These are phyloP conservation scores for Beauveria caledonica DNA, from an alignment of 2,329 filamentous ascomycete genomes.

Conservation along the genomic window DNA sequence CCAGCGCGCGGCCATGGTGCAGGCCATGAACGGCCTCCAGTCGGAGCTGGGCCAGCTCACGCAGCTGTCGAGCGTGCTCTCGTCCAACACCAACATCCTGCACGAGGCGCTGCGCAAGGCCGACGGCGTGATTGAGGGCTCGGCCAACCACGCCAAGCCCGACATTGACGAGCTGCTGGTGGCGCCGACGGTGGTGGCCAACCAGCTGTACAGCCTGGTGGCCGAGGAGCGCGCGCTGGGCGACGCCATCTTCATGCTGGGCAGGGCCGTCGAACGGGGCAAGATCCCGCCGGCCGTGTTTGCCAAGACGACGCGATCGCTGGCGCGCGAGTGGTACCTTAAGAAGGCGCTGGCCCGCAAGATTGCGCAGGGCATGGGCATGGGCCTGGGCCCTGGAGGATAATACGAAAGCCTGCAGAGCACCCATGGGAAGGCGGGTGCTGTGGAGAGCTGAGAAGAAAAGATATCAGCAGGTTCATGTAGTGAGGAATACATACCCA, in stretches of 20 bases:
- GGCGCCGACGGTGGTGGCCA: conserved; percentile 86
- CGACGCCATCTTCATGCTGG: conserved; percentile 78
- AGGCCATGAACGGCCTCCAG: conserved; percentile 61
- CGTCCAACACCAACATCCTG: conserved; percentile 70
- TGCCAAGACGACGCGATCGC: conserved; percentile 64
- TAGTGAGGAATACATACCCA: not conserved
- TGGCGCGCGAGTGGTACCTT: conserved; percentile 74
- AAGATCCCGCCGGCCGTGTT: conserved; percentile 65
- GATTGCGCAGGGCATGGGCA: conserved; percentile 68
- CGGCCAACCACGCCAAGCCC: conserved; percentile 60
- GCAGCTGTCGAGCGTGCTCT: conserved; percentile 61
- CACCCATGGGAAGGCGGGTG: not conserved
- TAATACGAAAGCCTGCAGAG: conserved; percentile 6
- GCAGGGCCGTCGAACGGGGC: conserved; percentile 64
- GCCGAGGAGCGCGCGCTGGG: conserved; percentile 82
- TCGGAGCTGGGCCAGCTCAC: conserved; percentile 64
- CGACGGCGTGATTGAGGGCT: conserved; percentile 66
- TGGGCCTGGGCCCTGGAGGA: conserved; percentile 30
- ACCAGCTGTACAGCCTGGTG: conserved; percentile 82
- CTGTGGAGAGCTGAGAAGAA: not conserved
- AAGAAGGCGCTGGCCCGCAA: conserved; percentile 76
- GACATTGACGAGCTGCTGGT: conserved; percentile 85
- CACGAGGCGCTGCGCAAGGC: conserved; percentile 70
- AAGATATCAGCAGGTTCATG: not conserved
- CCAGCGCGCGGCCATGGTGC: conserved; percentile 69